Conservation (phyloP, 768 basidiomycete species). For the Hemileccinum rubropunctum region DNA sequence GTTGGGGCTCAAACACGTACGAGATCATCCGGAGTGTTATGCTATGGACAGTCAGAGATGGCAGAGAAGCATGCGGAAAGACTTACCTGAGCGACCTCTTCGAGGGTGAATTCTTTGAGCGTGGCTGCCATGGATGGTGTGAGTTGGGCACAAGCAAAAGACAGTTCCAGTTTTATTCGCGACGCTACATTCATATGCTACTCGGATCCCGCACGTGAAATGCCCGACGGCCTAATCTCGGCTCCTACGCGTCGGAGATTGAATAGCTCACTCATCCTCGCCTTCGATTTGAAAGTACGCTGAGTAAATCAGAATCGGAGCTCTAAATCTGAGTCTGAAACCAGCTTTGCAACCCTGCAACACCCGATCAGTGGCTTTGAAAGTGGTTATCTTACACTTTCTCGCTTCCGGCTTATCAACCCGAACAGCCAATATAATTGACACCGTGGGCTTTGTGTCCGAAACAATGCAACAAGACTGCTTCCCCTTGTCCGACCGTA, state of each 20-base stretch:
- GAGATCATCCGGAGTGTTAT: constrained; percentile 76
- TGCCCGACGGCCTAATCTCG: background rate
- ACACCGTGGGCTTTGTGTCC: no score
- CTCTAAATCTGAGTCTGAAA: no score
- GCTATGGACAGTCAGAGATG: constrained; percentile 37
- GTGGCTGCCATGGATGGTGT: constrained; percentile 26
- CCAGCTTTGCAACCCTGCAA: no score
- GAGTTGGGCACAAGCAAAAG: background rate
- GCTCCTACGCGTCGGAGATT: background rate
- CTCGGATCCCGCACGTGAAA: constrained; percentile 9
- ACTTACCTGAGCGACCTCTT: constrained; percentile 56
- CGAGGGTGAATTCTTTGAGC: constrained; percentile 48
- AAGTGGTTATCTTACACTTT: no score
- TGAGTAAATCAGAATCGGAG: no score
- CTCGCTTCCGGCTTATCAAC: no score
- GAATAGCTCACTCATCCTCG: no score
- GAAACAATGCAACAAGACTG: no score
- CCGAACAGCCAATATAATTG: no score
- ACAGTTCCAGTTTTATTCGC: constrained; percentile 1
- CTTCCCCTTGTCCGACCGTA: no score
- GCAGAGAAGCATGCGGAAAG: background rate
- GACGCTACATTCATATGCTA: constrained; percentile 1
- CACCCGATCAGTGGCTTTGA: no score
- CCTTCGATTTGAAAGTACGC: no score
- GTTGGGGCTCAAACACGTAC: constrained; percentile 34